Evolutionary conservation across 768 basidiomycete species (phyloP), one percentile per base, ranked within the genome.

Genomic region (Lactarius indigo): DNA sequence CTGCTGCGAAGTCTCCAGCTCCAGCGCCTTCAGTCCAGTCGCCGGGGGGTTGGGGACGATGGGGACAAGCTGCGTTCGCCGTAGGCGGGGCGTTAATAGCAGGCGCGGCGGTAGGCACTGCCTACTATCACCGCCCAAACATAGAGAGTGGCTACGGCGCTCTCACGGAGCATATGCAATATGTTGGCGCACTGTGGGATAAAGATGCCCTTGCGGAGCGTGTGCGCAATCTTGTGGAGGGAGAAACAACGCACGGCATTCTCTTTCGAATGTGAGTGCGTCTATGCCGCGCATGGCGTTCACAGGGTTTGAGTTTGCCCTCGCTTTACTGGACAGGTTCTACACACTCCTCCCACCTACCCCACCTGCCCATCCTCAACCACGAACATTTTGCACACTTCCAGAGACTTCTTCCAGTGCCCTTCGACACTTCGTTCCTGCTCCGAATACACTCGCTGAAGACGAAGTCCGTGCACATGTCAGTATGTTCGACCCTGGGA

Each of bases 121-220:
- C 91, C 7, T 96, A 93, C 73, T 89, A 89, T 78, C 86, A 87
- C 65, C 84, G 90, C 60, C 87, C 91, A 15, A 91, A 93, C 31
- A 77, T 97, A 35, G 82, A 83, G 7, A 81, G 81, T 52, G 86
- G 90, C 2, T 89, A 89, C 71, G 78, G 80, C 13, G 94, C 88
- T 87, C 88, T 87, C 2, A 87, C 83, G 35, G 94, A 96, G 71
- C 95, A 98, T 75, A 85, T 97, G 86, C 90, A 89, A 73, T 98
- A 90, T 75, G 88, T 96, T 10, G 86, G 90, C 52, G 91, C 82
- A 70, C 77, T 97, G 35, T 96, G 94, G 95, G 88, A 96, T 71
- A 85, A 88, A 70, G 80, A 81, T 26, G 80, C 78, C 12, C 78
- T 95, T 76, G 80, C 81, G 44, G 77, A 74, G 64, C 82, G 95